These are phyloP conservation scores for Rhodotorula sp. DNA, from an alignment of 1,284 basidiomycete species.

Conservation along the genomic window DNA sequence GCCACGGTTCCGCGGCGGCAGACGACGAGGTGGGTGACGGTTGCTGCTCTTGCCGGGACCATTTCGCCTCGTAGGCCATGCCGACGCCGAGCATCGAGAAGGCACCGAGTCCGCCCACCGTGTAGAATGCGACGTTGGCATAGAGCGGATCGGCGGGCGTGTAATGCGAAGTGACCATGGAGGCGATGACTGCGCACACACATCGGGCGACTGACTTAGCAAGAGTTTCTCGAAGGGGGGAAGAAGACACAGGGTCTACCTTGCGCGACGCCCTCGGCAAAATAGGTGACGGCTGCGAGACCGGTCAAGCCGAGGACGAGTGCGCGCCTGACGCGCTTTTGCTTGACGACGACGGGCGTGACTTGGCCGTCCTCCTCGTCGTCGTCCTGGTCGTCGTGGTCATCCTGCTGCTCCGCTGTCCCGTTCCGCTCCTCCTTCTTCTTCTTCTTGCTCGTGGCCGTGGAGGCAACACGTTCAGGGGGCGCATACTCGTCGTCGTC, in stretches of 20 bases:
- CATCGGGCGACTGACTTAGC: too few species aligned
- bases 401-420: neutral
- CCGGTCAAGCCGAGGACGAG: constrained; percentile 36
- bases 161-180: constrained; percentile 24
- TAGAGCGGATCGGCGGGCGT: constrained; percentile 22
- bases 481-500: constrained; percentile 23
- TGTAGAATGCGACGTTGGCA: constrained; percentile 27
- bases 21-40: neutral
- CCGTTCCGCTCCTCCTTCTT: neutral
- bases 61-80: constrained; percentile 28
- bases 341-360: constrained; percentile 39
- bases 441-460: neutral
- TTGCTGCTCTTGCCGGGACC: neutral
- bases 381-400: neutral
- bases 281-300: constrained; percentile 33
- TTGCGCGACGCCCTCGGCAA: constrained; percentile 33
- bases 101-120: constrained; percentile 25
- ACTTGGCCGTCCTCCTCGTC: constrained; percentile 29
- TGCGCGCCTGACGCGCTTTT: constrained; percentile 11
- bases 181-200: constrained; percentile 24
- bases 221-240: too few species aligned
- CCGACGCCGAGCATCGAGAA: constrained; percentile 22
- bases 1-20: constrained; percentile 1
- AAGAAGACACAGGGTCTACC: constrained; percentile 1
- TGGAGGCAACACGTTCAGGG: constrained; percentile 3